Evolutionary conservation across 257 asterid genomes (phyloP).

Genomic region (Lantana camara): DNA sequence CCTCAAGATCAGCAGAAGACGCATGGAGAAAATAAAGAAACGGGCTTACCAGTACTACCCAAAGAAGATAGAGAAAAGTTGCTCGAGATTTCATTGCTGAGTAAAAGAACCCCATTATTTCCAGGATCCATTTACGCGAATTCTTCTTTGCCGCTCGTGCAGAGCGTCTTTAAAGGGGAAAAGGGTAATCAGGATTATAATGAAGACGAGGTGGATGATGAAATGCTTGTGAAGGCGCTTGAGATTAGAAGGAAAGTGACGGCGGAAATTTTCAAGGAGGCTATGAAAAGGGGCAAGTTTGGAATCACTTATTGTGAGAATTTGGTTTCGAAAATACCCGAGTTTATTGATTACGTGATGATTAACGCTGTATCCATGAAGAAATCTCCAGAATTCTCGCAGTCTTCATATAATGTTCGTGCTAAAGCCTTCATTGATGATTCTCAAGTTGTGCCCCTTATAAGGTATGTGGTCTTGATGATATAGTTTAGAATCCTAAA

Average conservation of each 20-base stretch:
- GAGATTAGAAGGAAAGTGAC: constrained; percentile 88
- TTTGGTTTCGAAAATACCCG: constrained; percentile 49
- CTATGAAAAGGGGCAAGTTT: constrained; percentile 75
- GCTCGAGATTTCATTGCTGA: constrained; percentile 54
- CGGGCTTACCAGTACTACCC: constrained; percentile 27
- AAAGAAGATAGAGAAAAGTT: constrained; percentile 56
- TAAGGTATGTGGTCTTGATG: constrained; percentile 50
- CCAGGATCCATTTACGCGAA: constrained; percentile 74
- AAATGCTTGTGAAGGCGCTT: constrained; percentile 81
- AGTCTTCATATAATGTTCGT: constrained; percentile 72
- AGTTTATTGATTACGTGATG: constrained; percentile 80
- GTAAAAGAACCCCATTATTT: constrained; percentile 67
- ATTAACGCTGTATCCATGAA: constrained; percentile 87
- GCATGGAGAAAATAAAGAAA: constrained; percentile 34
- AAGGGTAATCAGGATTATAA: constrained; percentile 3
- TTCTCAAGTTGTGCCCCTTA: constrained; percentile 70
- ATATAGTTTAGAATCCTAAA: constrained; percentile 13
- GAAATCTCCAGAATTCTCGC: constrained; percentile 54
- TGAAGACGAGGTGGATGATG: constrained; percentile 58
- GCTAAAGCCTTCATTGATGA: constrained; percentile 58
- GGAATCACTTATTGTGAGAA: constrained; percentile 75
- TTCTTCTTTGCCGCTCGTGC: constrained; percentile 40
- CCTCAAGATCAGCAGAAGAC: constrained; percentile 33
- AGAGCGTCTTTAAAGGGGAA: constrained; percentile 38
- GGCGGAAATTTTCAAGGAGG: constrained; percentile 65